Evolutionary conservation across 192 early-diverging fungal genomes (phyloP), one percentile per base, ranked within the genome.

Genomic region (Rhizoclosmatium globosum): DNA sequence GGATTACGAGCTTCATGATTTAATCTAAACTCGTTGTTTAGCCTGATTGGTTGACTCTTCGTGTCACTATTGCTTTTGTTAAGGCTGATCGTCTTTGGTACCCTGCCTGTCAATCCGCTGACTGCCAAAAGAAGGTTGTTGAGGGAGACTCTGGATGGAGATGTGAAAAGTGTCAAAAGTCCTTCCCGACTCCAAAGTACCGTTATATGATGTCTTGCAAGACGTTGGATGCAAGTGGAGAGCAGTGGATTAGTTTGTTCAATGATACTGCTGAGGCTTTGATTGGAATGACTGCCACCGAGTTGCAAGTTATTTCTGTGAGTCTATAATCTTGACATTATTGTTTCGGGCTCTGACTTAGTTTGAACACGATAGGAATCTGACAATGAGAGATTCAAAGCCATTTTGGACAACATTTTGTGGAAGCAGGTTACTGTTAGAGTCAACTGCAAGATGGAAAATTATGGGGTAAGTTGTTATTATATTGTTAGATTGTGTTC

Each of bases 121-220:
- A 83, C 42, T 99, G 98, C 85, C 94, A 89, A 83, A 99, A 98
- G 82, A 99, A 98, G 89, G 90, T 97, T 39, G 87, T 78, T 2
- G 90, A 94, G 53, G 89, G 68, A 6, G 81, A 75, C 7, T 84
- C 83, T 57, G 84, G 85, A 42, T 99, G 96, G 96, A 78, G 94
- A 65, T 99, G 98, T 80, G 97, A 97, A 70, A 96, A 95, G 79
- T 98, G 96, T 81, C 83, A 93, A 71, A 87, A 87, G 65, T 81
- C 86, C 2, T 93, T 84, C 79, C 86, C 90, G 13, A 85, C 80
- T 2, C 96, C 96, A 15, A 84, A 91, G 7, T 57, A 66, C 76
- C 82, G 85, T 64, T 89, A 97, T 79, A 91, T 98, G 47, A 82
- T 96, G 71, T 85, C 87, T 13, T 50, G 92, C 47, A 90, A 87